Evolutionary conservation across 768 basidiomycete genomes (phyloP), one percentile per base, ranked within the genome.

Genomic region (Mycena olivaceomarginata): DNA sequence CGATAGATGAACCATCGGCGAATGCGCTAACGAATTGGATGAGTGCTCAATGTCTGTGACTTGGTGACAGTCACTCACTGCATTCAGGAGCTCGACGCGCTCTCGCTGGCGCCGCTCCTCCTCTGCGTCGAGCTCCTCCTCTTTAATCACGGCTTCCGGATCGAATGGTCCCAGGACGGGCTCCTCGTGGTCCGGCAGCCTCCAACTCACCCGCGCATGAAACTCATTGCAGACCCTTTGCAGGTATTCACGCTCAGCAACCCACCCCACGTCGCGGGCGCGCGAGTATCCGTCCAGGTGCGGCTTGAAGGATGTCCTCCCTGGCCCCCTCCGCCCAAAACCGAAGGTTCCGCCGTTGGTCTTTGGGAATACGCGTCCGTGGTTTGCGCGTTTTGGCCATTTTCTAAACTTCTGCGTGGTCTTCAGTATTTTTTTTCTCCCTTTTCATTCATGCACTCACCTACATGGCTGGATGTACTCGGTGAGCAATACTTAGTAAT

Each of bases 1-100:
- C 60, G 67, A 40, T 68, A 68, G 5, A 10, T 22, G 25, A 62
- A 56, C 74, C 74, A 76, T 20, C 74, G 39, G 41, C 69, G 63
- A 31, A 76, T 70, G 46, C 74, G 67, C 74, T 76, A 46, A 25
- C 15, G 18, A 11, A 18, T 1, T 40, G 5, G 22, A 25, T 39
- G 12, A 39, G 60, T 15, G 39, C 37, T 13, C 13, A 9, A 62
- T 8, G 60, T 62, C 13, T 18, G 41, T 45, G 13, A 65, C 41
- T 18, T 8, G 3, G 37, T 62, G 60, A 70, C 43, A 45, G 43
- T 45, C 43, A 45, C 69, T 70, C n/a, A 70, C 69, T 10, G 56
- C 39, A 18, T 70, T 70, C 3, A 70, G 53, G n/a, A 40, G 22
- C 12, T 59, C 20, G 16, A 70, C 48, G 4, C 69, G 57, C 13